Evolutionary conservation across 2,329 filamentous ascomycete genomes (phyloP), one percentile per base, ranked within the genome.

Genomic region (Penicillium sp.): DNA sequence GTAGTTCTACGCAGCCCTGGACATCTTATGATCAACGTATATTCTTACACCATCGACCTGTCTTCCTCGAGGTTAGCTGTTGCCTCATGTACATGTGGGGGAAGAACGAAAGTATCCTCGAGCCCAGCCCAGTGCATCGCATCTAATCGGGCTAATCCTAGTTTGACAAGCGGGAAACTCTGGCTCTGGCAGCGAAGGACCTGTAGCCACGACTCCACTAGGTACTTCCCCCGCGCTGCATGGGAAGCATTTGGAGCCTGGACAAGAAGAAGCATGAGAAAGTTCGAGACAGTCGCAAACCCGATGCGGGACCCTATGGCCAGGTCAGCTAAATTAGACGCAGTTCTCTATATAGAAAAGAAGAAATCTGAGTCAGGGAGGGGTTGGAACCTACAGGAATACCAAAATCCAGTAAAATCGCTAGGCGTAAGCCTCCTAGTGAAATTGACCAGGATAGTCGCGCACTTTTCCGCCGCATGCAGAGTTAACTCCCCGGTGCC

Each of bases 281-380:
- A 71, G 29, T 71, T 72, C 11, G 69, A 71, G 14, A 71, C 66
- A 1, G 68, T 69, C n/a, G 69, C 68, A 28, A 72, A 71, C 9
- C 68, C 63, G 39, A 71, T 65, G 2, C 69, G 66, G 8, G 67
- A 67, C 69, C 69, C 69, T 72, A n/a, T n/a, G n/a, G n/a, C n/a
- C n/a, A n/a, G n/a, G n/a, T n/a, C n/a, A n/a, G n/a, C n/a, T n/a
- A n/a, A n/a, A n/a, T n/a, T n/a, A n/a, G n/a, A n/a, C n/a, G n/a
- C n/a, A n/a, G n/a, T n/a, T n/a, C n/a, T n/a, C n/a, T n/a, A n/a
- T n/a, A n/a, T n/a, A n/a, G n/a, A n/a, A n/a, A n/a, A n/a, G n/a
- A n/a, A n/a, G n/a, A n/a, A n/a, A n/a, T n/a, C n/a, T n/a, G n/a
- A n/a, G n/a, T n/a, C n/a, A 2, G 24, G 5, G 18, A 9, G 11